Conservation (phyloP, 164 flowering plant species). For the Tetracentron sinense region DNA sequence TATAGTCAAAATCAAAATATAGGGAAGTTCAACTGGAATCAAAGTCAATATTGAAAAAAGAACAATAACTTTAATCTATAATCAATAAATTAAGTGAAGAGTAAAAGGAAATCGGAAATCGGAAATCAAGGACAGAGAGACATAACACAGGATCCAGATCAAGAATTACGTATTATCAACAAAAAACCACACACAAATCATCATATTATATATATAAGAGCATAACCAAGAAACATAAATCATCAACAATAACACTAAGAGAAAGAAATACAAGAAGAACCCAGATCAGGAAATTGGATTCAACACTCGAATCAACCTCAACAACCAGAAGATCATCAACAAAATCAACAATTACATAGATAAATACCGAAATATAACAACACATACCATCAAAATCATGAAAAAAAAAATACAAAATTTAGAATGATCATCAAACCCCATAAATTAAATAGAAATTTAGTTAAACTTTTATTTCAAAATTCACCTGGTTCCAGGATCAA, state of each 20-base stretch:
- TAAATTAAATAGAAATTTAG: conserved; percentile 5
- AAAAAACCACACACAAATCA: too few species aligned
- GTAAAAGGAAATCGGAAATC: too few species aligned
- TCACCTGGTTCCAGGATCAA: conserved; percentile 94
- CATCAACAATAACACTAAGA: neutral
- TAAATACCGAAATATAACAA: too few species aligned
- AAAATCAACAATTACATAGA: neutral
- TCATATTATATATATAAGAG: too few species aligned
- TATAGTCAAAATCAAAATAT: neutral
- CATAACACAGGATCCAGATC: too few species aligned
- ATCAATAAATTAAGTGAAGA: too few species aligned
- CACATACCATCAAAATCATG: neutral
- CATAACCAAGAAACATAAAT: neutral
- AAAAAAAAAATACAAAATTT: neutral
- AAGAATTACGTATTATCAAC: too few species aligned
- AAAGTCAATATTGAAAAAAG: neutral
- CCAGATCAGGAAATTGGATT: neutral
- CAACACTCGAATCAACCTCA: neutral
- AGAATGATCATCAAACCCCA: neutral
- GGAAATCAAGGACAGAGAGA: too few species aligned
- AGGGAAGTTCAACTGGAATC: neutral
- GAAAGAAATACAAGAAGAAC: neutral
- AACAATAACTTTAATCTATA: neutral
- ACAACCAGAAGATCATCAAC: neutral
- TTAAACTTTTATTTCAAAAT: too few species aligned